A percentile compares a stretch with the other conserved stretches of the same genome.
Evolutionary conservation across 2,329 filamentous ascomycete species (phyloP).

Genomic region (Colletotrichum eleusines): DNA sequence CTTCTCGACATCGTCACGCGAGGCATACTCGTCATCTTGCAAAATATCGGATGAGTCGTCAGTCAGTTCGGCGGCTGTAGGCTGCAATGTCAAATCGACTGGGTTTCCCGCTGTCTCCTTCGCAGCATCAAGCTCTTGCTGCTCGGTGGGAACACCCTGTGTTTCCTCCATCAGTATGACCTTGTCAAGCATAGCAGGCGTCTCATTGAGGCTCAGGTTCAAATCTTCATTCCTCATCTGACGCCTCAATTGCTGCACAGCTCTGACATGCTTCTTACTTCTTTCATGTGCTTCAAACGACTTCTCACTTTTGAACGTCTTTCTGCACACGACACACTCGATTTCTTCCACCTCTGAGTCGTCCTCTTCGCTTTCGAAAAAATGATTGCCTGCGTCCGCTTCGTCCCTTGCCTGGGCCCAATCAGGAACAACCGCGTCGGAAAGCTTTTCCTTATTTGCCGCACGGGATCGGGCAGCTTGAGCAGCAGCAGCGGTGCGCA

Average conservation of each 20-base stretch:
- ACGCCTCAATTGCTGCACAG: slow-evolving; percentile 80
- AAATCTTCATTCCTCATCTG: slow-evolving; percentile 87
- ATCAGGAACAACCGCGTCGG: slow-evolving; percentile 74
- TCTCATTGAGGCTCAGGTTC: slow-evolving; percentile 56
- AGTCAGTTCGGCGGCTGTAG: neutral
- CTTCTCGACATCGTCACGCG: slow-evolving; percentile 36
- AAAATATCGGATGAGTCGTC: neutral
- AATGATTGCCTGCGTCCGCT: slow-evolving; percentile 60
- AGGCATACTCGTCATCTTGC: slow-evolving; percentile 38
- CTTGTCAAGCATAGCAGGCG: neutral
- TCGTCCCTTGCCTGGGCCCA: slow-evolving; percentile 76
- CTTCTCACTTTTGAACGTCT: slow-evolving; percentile 89
- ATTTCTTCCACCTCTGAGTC: slow-evolving; percentile 71
- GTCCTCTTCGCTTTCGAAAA: slow-evolving; percentile 68
- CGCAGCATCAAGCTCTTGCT: neutral
- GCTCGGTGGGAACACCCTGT: slow-evolving; percentile 8
- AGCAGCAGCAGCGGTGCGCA: slow-evolving; percentile 83
- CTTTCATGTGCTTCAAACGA: slow-evolving; percentile 93
- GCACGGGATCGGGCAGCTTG: slow-evolving; percentile 88
- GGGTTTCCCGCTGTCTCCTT: neutral
- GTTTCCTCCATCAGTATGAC: slow-evolving; percentile 14
- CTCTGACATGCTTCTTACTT: slow-evolving; percentile 96
- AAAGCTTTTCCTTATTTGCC: slow-evolving; percentile 81
- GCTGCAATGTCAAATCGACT: neutral
- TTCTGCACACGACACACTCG: slow-evolving; percentile 83